These are phyloP conservation scores for Tetragonia tetragonoides DNA, from an alignment of 148 eudicot genomes.

Conservation along the genomic window DNA sequence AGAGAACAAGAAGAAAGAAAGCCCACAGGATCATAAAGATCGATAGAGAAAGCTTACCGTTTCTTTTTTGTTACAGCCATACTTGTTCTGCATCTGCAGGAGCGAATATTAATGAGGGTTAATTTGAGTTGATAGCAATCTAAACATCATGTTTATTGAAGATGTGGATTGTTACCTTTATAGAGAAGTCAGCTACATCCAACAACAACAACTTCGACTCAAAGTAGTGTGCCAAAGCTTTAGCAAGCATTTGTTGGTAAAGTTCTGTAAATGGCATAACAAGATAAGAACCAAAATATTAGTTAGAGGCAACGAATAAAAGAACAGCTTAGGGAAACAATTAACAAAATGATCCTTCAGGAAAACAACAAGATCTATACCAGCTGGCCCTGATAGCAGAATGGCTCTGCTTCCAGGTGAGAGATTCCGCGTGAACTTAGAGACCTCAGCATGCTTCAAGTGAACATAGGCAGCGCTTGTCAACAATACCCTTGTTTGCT, in stretches of 20 bases:
- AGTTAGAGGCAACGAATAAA: background rate
- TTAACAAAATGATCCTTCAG: constrained; percentile 1
- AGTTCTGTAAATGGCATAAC: constrained; percentile 42
- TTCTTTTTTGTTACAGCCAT: constrained; percentile 62
- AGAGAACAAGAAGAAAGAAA: too few species aligned
- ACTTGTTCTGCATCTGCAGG: constrained; percentile 88
- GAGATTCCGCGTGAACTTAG: constrained; percentile 83
- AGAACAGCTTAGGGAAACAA: background rate
- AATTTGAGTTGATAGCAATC: constrained; percentile 14
- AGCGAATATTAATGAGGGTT: constrained; percentile 23
- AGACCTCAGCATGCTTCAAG: constrained; percentile 80
- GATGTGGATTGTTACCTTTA: constrained; percentile 45
- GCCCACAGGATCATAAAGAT: background rate
- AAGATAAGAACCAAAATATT: constrained; percentile 11
- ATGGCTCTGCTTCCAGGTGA: constrained; percentile 92
- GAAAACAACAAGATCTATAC: constrained; percentile 35
- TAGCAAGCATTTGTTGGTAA: constrained; percentile 82
- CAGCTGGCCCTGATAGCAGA: constrained; percentile 89
- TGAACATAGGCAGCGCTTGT: constrained; percentile 94
- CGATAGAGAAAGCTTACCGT: constrained; percentile 47
- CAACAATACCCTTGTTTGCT: constrained; percentile 64
- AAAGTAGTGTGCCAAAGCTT: constrained; percentile 77
- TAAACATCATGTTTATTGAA: background rate
- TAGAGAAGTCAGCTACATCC: constrained; percentile 75
- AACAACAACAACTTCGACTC: constrained; percentile 80